Evolutionary conservation across 2,329 filamentous ascomycete species (phyloP), one percentile per base, ranked within the genome.

Genomic region (Arthrobotrys sphaeroides): DNA sequence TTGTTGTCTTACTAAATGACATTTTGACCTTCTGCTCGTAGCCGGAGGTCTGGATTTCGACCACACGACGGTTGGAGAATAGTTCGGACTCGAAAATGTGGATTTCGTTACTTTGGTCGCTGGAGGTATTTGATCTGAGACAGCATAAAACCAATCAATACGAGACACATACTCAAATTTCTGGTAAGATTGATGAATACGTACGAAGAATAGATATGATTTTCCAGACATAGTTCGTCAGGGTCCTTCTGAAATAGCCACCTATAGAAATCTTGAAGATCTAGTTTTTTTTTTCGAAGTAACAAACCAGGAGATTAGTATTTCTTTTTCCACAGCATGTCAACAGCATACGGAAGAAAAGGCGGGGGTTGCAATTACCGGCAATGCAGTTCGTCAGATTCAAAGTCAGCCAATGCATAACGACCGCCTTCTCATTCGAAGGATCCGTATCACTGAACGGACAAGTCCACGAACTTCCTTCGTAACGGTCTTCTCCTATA

Each of bases 381-480:
- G 28, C 40, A 12, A 38, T 31, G n/a, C 31, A 51, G n/a, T 42
- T 61, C 5, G 53, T 60, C 31, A 69, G 36, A 42, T 51, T 61
- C 4, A 69, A n/a, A 1, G 65, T 69, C 3, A 69, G 65, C 53
- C 53, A 69, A 49, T 69, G 65, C 16, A 40, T 51, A 9, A 51
- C 22, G 7, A 45, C 31, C 4, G 13, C 42, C 2, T 49, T 57
- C 12, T 68, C 31, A 40, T 10, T 51, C 7, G 26, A 33, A 0
- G 51, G 5, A 22, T 61, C 53, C 33, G 12, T 36, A 31, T 53
- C 65, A 10, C 28, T 45, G 4, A 51, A 69, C 12, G 65, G 53
- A 16, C 65, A 69, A 53, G 65, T 69, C 65, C 65, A 69, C 3
- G 65, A 69, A 38, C 53, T 60, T 9, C 65, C 65, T 20, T 69